Evolutionary conservation across 164 flowering plant genomes (phyloP), one percentile per base, ranked within the genome.

Genomic region (Nymphaea colorata): DNA sequence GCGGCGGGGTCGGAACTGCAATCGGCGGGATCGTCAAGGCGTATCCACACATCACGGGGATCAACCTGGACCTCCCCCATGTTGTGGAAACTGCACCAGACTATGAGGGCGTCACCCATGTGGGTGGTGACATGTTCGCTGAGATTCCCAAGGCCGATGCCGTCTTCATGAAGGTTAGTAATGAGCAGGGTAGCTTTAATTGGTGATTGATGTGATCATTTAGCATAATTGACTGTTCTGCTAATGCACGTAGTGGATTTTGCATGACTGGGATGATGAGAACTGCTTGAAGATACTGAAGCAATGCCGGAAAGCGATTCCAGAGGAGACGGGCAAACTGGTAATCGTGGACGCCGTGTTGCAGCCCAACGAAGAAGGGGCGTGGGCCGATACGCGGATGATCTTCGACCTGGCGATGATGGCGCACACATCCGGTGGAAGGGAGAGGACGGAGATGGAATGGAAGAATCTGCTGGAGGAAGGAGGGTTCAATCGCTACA

Each of bases 381-480:
- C 8, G 14, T 11, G 14, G 4, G 59, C 47, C 36, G 66, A 68
- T 14, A 12, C 43, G 36, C 61, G 12, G 4, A 4, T 3, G n/a
- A 17, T 44, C 76, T 70, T 87, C 2, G 96, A 89, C 72, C 77
- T 89, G 88, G 78, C 74, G 69, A 86, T 89, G 89, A 74, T 89
- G 68, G 68, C 68, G 18, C 72, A 70, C 67, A 55, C 72, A 4
- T 47, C n/a, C 18, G 36, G 36, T 25, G 72, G 72, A 4, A 70
- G 65, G 18, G 72, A 70, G 43, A 55, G 72, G 16, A 65, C 68
- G 36, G 36, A 25, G 36, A 25, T 16, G 41, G 72, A 70, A 59
- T 70, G 72, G 72, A 44, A 60, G 45, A 42, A 41, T 14, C 8
- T 70, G 8, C 68, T 70, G 41, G 15, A 4, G 41, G 63, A 14